These are phyloP conservation scores for Berkeleyomyces basicola DNA, from an alignment of 2,329 filamentous ascomycete genomes.

Conservation along the genomic window DNA sequence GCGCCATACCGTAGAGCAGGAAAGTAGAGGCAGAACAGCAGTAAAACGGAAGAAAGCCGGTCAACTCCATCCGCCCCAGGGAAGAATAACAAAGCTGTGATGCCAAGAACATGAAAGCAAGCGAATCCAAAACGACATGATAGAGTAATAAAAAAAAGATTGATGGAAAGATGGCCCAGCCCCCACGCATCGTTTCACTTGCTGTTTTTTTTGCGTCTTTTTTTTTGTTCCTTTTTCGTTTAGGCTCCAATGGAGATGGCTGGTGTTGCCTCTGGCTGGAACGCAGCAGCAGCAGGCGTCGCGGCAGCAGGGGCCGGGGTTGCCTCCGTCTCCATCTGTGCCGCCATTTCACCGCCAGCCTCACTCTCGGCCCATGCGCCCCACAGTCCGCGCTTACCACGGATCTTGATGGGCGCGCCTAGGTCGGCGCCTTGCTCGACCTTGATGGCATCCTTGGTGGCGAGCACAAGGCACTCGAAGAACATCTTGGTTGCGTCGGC, in stretches of 20 bases:
- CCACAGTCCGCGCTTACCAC: conserved; percentile 92
- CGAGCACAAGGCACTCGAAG: conserved; percentile 88
- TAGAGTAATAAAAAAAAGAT: background rate
- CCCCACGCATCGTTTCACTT: background rate
- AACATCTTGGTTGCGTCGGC: conserved; percentile 98
- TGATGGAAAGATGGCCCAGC: background rate
- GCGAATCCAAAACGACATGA: background rate
- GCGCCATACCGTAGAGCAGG: background rate
- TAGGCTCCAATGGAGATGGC: conserved; percentile 14
- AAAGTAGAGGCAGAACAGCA: background rate
- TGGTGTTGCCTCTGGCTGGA: conserved; percentile 3
- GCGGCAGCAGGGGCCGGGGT: background rate
- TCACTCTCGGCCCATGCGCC: conserved; percentile 82
- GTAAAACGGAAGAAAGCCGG: background rate
- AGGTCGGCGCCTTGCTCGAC: conserved; percentile 71
- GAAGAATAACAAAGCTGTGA: background rate
- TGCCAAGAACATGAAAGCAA: background rate
- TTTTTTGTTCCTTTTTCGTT: background rate
- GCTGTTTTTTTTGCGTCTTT: background rate
- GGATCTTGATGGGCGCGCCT: conserved; percentile 65
- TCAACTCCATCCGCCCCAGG: background rate
- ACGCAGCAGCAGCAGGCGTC: background rate
- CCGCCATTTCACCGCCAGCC: conserved; percentile 44
- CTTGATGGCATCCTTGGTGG: conserved; percentile 95
- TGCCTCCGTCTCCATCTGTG: conserved; percentile 28